Evolutionary conservation across 2,329 filamentous ascomycete genomes (phyloP).

Genomic region (Claviceps fusiformis): DNA sequence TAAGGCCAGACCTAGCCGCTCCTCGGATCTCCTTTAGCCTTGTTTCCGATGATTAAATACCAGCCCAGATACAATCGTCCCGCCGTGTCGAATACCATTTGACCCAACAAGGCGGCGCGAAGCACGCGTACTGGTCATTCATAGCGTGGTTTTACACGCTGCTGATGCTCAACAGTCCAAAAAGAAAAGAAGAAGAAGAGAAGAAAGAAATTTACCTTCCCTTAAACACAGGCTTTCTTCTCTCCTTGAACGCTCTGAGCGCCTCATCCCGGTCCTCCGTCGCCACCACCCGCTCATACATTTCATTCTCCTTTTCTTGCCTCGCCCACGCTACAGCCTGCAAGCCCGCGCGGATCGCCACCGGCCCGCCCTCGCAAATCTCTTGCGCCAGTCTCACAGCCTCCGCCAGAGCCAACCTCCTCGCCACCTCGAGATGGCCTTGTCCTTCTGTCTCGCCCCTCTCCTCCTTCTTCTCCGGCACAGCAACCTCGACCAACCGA

Average conservation of each 20-base stretch:
- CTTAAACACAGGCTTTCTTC: constrained; percentile 46
- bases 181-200: too few species aligned
- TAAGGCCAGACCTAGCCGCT: neutral
- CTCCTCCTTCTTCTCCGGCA: constrained; percentile 34
- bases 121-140: too few species aligned
- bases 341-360: constrained; percentile 68
- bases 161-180: neutral
- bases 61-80: neutral
- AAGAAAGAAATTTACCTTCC: constrained; percentile 34
- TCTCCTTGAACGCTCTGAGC: constrained; percentile 63
- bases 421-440: constrained; percentile 35
- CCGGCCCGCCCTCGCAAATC: constrained; percentile 80
- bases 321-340: constrained; percentile 60
- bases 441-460: constrained; percentile 8
- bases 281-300: constrained; percentile 70
- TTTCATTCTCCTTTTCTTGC: constrained; percentile 71
- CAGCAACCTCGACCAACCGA: constrained; percentile 66
- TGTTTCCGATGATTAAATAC: neutral
- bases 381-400: constrained; percentile 66
- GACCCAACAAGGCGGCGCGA: too few species aligned
- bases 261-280: constrained; percentile 86
- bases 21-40: neutral
- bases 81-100: neutral
- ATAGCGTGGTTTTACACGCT: neutral
- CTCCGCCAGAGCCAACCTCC: constrained; percentile 57